These are phyloP conservation scores for Cryptosporidium canis DNA, from an alignment of 169 alveolate species.

Conservation along the genomic window DNA sequence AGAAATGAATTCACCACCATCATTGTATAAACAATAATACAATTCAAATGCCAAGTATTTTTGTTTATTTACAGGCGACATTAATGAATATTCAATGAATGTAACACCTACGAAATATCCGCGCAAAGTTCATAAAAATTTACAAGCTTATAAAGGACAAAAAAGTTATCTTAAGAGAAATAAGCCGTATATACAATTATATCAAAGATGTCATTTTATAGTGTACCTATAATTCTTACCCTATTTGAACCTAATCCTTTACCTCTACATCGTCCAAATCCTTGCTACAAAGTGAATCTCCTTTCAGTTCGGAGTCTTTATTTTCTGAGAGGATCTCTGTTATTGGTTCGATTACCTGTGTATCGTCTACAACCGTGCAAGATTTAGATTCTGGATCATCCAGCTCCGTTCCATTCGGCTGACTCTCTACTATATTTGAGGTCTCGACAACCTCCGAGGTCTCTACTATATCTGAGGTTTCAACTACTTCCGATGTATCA, in stretches of 20 bases:
- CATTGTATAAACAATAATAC: constrained; percentile 1
- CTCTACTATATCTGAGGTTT: background rate
- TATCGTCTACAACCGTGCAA: background rate
- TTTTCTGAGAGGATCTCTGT: background rate
- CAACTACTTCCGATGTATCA: no score
- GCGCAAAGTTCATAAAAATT: constrained; percentile 29
- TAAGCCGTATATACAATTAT: background rate
- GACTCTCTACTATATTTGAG: background rate
- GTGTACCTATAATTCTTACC: background rate
- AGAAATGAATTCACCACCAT: background rate
- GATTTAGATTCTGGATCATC: background rate
- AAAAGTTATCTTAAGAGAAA: background rate
- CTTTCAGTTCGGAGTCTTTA: background rate
- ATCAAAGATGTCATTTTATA: background rate
- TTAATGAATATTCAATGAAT: background rate
- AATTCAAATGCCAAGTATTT: constrained; percentile 6
- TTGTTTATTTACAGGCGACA: background rate
- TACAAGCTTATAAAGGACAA: background rate
- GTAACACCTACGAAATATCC: background rate
- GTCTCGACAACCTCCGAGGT: background rate
- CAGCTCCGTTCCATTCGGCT: background rate
- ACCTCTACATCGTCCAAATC: background rate
- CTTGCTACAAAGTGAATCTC: background rate
- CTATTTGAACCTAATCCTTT: background rate
- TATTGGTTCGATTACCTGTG: background rate